These are phyloP conservation scores for Diplodia intermedia DNA, from an alignment of 2,329 filamentous ascomycete species.

Conservation along the genomic window DNA sequence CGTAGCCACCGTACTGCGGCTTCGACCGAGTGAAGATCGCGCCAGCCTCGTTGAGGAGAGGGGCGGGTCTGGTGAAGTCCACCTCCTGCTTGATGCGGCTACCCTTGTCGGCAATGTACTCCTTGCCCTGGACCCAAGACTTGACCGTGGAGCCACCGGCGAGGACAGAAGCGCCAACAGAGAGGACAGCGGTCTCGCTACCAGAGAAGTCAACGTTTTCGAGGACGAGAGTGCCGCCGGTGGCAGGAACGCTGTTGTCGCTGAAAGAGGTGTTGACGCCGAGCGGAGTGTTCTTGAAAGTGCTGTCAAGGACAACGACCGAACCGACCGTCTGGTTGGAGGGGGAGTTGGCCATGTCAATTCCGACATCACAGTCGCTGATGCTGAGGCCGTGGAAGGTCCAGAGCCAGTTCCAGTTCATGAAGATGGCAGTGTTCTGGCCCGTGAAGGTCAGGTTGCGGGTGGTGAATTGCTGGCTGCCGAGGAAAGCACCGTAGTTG, in stretches of 20 bases:
- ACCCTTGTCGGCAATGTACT: slow-evolving; percentile 64
- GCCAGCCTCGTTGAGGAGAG: slow-evolving; percentile 69
- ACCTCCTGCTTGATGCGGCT: slow-evolving; percentile 63
- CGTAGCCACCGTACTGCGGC: slow-evolving; percentile 80
- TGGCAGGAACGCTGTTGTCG: slow-evolving; percentile 69
- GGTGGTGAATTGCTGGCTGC: slow-evolving; percentile 68
- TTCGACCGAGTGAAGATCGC: slow-evolving; percentile 83
- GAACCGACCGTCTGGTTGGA: slow-evolving; percentile 82
- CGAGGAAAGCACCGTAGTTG: slow-evolving; percentile 64
- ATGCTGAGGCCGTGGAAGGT: slow-evolving; percentile 55
- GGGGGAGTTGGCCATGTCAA: slow-evolving; percentile 64
- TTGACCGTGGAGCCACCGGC: slow-evolving; percentile 71
- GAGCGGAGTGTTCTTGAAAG: slow-evolving; percentile 74
- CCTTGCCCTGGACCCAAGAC: slow-evolving; percentile 81
- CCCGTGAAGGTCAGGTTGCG: slow-evolving; percentile 60
- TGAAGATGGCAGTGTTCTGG: slow-evolving; percentile 58
- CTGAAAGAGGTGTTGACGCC: slow-evolving; percentile 80
- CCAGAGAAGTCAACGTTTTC: slow-evolving; percentile 88
- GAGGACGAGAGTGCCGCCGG: slow-evolving; percentile 82
- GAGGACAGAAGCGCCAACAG: slow-evolving; percentile 67
- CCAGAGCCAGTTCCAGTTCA: slow-evolving; percentile 64
- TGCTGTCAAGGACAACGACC: slow-evolving; percentile 81
- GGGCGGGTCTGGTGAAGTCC: slow-evolving; percentile 65
- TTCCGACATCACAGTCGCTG: slow-evolving; percentile 55
- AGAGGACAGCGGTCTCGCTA: slow-evolving; percentile 70